Conservation (phyloP, 768 basidiomycete species). For the Piloderma croceum region DNA sequence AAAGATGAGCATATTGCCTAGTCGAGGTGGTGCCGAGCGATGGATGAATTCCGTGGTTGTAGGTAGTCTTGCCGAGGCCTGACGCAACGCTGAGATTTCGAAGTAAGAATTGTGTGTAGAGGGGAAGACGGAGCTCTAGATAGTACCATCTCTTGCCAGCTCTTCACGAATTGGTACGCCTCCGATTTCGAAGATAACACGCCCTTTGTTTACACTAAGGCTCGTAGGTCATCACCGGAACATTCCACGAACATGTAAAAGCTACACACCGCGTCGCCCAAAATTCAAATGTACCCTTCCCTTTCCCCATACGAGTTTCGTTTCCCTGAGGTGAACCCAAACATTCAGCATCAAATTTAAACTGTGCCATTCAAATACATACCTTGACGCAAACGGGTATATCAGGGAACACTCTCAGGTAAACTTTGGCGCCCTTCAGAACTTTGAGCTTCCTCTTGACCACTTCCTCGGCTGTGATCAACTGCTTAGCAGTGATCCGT, state of each 20-base stretch:
- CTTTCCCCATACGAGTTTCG: conserved; percentile 99
- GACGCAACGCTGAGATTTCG: conserved; percentile 60
- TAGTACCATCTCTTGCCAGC: conserved; percentile 80
- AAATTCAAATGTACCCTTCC: conserved; percentile 95
- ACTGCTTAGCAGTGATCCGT: conserved; percentile 84
- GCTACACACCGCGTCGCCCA: conserved; percentile 83
- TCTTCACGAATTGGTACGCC: conserved; percentile 87
- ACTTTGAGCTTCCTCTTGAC: conserved; percentile 86
- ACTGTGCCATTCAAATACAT: conserved; percentile 10
- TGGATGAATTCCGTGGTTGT: conserved; percentile 84
- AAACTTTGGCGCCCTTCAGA: conserved; percentile 85
- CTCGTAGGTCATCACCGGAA: background rate
- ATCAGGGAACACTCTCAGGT: conserved; percentile 89
- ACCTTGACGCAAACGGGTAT: conserved; percentile 97
- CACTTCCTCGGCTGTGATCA: conserved; percentile 80
- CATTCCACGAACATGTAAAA: conserved; percentile 1
- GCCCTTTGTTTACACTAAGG: conserved; percentile 68
- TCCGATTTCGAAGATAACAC: conserved; percentile 92
- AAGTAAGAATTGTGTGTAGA: conserved; percentile 1
- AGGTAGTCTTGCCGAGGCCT: conserved; percentile 84
- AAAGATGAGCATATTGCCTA: conserved; percentile 60
- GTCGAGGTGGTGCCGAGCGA: conserved; percentile 58
- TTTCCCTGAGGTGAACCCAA: conserved; percentile 59
- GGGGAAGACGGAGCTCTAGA: background rate
- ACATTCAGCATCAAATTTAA: background rate